A percentile compares a stretch with the other conserved stretches of the same genome.
phyloP scores from a whole-genome alignment of 306 rosid species.

The Myrica gale region DNA sequence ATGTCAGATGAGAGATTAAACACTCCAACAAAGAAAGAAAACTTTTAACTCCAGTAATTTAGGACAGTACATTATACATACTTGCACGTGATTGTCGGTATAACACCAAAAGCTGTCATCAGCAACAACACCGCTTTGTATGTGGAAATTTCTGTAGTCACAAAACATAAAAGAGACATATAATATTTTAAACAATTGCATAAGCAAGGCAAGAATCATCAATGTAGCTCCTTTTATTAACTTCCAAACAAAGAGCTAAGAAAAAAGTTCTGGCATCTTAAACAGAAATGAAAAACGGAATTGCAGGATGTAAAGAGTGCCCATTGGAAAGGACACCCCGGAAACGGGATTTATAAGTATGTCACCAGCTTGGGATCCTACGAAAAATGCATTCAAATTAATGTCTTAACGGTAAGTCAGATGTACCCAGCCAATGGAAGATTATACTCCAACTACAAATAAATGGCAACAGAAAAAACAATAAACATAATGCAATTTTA shows the following conservation, averaged over 20 bases:
- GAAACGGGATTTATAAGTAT: background rate
- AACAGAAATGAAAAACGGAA: background rate
- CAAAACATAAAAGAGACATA: constrained; percentile 14
- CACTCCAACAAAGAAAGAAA: constrained; percentile 4
- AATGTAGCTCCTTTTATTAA: background rate
- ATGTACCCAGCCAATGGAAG: background rate
- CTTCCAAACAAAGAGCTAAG: background rate
- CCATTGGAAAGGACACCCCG: background rate
- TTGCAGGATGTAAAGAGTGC: background rate
- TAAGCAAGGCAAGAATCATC: background rate
- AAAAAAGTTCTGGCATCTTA: background rate
- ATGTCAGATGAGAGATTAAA: background rate
- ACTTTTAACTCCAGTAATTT: constrained; percentile 6
- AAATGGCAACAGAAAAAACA: background rate
- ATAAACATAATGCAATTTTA: background rate
- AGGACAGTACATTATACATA: constrained; percentile 50
- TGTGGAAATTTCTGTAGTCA: constrained; percentile 59
- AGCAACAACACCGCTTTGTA: constrained; percentile 44
- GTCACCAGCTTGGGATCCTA: background rate
- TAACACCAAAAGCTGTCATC: constrained; percentile 72
- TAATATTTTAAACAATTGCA: constrained; percentile 10
- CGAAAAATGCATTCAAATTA: background rate
- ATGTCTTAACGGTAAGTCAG: background rate
- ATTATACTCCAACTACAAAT: background rate
- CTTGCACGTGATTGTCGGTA: constrained; percentile 78